Percentiles rank a stretch among this genome's conserved stretches.
These are phyloP conservation scores for Baorangia bicolor DNA, from an alignment of 768 basidiomycete species.

Conservation along the genomic window DNA sequence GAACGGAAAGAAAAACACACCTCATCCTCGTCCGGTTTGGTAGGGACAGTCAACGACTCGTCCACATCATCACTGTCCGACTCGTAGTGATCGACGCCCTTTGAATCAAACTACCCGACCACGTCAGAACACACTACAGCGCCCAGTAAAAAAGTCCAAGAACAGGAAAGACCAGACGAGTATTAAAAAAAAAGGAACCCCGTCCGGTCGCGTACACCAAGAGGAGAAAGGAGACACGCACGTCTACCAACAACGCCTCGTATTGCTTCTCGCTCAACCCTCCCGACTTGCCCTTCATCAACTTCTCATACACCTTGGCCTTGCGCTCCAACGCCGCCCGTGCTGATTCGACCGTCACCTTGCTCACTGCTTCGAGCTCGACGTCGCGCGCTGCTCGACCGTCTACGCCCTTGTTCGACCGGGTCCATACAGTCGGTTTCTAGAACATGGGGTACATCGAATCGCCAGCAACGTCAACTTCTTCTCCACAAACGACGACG, in stretches of 20 bases:
- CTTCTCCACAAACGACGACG: not conserved
- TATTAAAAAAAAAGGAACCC: not conserved
- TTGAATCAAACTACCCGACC: slow-evolving; percentile 60
- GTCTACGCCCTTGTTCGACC: slow-evolving; percentile 72
- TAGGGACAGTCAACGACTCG: slow-evolving; percentile 69
- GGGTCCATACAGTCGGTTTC: slow-evolving; percentile 79
- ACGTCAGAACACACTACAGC: not conserved
- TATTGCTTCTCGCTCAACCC: slow-evolving; percentile 76
- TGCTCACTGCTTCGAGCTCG: slow-evolving; percentile 67
- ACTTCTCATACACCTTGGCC: slow-evolving; percentile 76
- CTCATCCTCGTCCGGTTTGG: slow-evolving; percentile 37
- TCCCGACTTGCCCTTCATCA: slow-evolving; percentile 73
- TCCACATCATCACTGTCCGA: slow-evolving; percentile 77
- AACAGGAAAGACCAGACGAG: not conserved
- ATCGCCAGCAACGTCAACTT: not conserved
- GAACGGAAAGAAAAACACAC: slow-evolving; percentile 24
- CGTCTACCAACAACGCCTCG: slow-evolving; percentile 72
- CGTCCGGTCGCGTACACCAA: not conserved
- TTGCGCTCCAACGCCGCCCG: slow-evolving; percentile 74
- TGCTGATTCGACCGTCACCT: slow-evolving; percentile 69
- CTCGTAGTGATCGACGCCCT: slow-evolving; percentile 51
- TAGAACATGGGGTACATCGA: slow-evolving; percentile 23
- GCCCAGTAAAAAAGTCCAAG: not conserved
- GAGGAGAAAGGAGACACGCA: slow-evolving; percentile 37
- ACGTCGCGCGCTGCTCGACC: slow-evolving; percentile 63